A percentile compares a stretch with the other conserved stretches of the same genome.
Evolutionary conservation across 208 protist genomes (phyloP).

Genomic region (Acanthamoeba sp.): DNA sequence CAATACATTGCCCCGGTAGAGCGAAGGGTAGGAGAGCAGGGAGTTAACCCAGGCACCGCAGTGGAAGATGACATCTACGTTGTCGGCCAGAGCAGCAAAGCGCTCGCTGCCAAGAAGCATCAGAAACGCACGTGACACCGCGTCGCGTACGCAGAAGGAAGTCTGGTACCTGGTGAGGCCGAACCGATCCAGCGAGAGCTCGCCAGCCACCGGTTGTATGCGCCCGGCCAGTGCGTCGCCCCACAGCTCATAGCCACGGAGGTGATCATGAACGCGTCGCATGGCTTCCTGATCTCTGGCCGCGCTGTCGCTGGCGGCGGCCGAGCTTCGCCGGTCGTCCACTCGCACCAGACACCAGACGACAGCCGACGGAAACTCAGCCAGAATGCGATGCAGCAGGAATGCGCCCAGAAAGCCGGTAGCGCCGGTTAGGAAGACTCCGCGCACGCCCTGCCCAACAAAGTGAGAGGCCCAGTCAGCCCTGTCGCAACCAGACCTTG

Average conservation of each 20-base stretch:
- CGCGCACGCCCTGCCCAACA: not conserved
- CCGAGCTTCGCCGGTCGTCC: too few species aligned
- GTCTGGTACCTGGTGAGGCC: not conserved
- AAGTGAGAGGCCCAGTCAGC: too few species aligned
- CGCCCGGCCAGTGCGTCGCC: not conserved
- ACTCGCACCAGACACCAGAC: constrained; percentile 10
- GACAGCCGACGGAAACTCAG: not conserved
- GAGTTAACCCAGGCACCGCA: constrained; percentile 27
- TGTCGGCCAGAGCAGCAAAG: not conserved
- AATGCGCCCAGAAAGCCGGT: constrained; percentile 17
- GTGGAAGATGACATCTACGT: not conserved
- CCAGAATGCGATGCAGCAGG: not conserved
- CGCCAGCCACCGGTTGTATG: not conserved
- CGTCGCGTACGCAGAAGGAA: not conserved
- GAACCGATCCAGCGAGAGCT: not conserved
- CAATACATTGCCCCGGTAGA: not conserved
- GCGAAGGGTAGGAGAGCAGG: constrained; percentile 4
- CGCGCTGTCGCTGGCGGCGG: not conserved
- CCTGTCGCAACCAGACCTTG: too few species aligned
- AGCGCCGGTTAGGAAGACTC: constrained; percentile 2
- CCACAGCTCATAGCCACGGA: not conserved
- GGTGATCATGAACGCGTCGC: not conserved
- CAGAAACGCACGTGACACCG: too few species aligned
- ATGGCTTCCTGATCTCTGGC: not conserved
- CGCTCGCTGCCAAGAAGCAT: not conserved